Base-by-base conservation (phyloP, 805 yeast genomes). In the Ogataea philodendri region DNA sequence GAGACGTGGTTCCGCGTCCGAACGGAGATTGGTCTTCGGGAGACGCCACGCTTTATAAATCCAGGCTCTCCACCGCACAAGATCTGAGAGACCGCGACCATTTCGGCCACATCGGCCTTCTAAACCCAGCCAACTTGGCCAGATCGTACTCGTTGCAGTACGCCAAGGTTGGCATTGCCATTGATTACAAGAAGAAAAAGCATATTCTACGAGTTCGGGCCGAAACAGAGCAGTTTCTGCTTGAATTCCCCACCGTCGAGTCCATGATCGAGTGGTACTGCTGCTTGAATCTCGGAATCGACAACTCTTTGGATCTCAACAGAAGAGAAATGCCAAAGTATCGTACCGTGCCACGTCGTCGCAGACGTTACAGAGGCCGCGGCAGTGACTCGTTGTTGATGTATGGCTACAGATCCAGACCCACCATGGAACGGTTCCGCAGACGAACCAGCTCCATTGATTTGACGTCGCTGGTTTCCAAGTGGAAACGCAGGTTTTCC, bases 101-200 rank as follows among this genome's bases (percentile, higher is more conserved):
- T 14, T 55, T 42, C 34, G 44, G 40, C 23, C 46, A 47, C 15
- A 33, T 39, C 15, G 52, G 52, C 14, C 52, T 57, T 22, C 38
- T 70, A n/a, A 45, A 57, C 7, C 46, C 58, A 13, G 42, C 49
- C 7, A 69, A 58, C 32, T 55, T 83, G 19, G 48, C 72, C n/a
- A 69, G 80, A 44, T 74, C 87, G 0, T 89, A 77, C 58, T 78
- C 96, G 2, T 67, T 90, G 23, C 97, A 93, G 59, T 80, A 81
- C 60, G 89, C 93, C 9, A 78, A 72, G 49, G 62, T 85, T 28
- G 98, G 98, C 0, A 65, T 87, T 9, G 96, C 97, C 0, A 68
- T 76, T 2, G 98, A 90, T 60, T 87, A 87, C 59, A 73, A 71
- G 39, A 86, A 87, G 57, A 74, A 72, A 45, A 69, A 74, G 11